phyloP scores from a whole-genome alignment of 208 protist genomes.

The Vickermania spadyakhi region DNA sequence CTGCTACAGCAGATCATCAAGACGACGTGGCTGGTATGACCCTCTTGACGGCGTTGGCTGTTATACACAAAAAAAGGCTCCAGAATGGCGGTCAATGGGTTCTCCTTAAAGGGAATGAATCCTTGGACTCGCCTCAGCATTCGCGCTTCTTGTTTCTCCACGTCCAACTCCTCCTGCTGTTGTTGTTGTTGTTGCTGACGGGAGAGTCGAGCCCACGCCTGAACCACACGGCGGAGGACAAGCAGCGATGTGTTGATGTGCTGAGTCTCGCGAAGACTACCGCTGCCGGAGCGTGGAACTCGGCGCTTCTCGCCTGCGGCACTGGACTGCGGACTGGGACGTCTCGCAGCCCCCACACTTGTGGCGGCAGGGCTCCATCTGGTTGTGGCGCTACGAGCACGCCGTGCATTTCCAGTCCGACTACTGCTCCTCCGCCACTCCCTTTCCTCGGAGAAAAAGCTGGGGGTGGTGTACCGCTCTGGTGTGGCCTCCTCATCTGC shows the following conservation, averaged over 20 bases:
- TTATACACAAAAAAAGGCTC: conserved; percentile 37
- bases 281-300: conserved; percentile 7
- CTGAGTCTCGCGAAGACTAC: conserved; percentile 26
- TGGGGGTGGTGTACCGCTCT: no score
- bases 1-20: conserved; percentile 62
- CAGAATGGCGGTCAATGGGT: conserved; percentile 46
- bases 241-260: conserved; percentile 81
- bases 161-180: conserved; percentile 4
- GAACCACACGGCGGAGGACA: conserved; percentile 69
- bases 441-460: no score
- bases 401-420: neutral
- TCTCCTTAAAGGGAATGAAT: conserved; percentile 65
- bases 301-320: neutral
- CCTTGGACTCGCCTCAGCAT: neutral
- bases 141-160: neutral
- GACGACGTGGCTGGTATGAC: conserved; percentile 5
- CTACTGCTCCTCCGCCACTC: no score
- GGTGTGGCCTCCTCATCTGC: neutral
- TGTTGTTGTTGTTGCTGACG: neutral
- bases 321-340: neutral
- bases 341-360: neutral
- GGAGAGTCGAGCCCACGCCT: conserved; percentile 21
- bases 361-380: neutral
- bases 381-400: neutral
- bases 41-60: neutral